Conservation (phyloP, 176 grass and related monocot genomes). For the Zoysia japonica region DNA sequence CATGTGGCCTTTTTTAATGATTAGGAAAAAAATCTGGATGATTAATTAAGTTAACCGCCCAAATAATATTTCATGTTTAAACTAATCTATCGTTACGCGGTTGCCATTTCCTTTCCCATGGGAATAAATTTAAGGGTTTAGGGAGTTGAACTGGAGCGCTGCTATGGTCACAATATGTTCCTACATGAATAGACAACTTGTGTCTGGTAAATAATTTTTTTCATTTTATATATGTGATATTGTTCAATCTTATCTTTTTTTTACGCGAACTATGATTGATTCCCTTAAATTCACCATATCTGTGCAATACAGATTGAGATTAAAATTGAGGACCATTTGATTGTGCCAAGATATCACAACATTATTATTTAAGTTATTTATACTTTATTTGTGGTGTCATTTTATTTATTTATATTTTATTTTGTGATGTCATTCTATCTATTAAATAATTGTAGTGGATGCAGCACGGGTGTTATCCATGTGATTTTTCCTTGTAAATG, state of each 20-base stretch:
- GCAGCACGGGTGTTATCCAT: accelerated
- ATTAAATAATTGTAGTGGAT: background rate
- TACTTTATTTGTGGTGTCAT: too few species aligned
- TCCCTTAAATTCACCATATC: background rate
- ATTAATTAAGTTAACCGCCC: slow-evolving; percentile 61
- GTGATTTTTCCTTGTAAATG: background rate
- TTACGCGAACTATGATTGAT: background rate
- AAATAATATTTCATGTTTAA: slow-evolving; percentile 32
- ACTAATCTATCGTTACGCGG: slow-evolving; percentile 36
- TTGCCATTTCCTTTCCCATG: slow-evolving; percentile 36
- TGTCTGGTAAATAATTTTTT: background rate
- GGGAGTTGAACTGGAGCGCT: slow-evolving; percentile 7
- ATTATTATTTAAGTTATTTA: background rate
- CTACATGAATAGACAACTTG: background rate
- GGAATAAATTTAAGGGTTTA: background rate
- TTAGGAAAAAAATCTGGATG: slow-evolving; percentile 45
- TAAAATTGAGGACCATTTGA: background rate
- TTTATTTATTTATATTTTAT: background rate
- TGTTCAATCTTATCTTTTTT: background rate
- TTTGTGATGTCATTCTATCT: background rate
- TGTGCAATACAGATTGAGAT: background rate
- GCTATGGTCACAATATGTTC: slow-evolving; percentile 4
- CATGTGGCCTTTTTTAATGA: slow-evolving; percentile 55
- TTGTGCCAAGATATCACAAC: background rate
- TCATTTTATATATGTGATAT: background rate